Evolutionary conservation across 192 early-diverging fungal genomes (phyloP).

Genomic region (Coemansia sp.): DNA sequence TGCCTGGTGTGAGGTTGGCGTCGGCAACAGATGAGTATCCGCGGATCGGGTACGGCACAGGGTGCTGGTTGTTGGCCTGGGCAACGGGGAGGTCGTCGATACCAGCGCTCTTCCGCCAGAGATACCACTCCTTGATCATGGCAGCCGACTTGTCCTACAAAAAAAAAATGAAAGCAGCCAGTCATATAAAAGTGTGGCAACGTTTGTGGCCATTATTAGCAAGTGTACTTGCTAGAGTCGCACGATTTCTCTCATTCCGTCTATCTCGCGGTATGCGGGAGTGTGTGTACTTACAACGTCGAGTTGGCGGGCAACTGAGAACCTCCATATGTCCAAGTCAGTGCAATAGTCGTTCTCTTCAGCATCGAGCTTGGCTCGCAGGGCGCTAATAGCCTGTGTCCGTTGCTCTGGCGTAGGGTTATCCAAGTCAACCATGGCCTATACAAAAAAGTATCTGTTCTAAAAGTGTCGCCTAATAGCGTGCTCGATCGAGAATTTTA

Average conservation of each 20-base stretch:
- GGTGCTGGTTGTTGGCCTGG: conserved; percentile 57
- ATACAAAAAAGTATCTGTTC: not conserved
- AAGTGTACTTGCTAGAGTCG: no score
- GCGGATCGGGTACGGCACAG: conserved; percentile 67
- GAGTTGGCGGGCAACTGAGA: conserved; percentile 63
- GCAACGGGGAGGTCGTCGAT: conserved; percentile 66
- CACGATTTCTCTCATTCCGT: not conserved
- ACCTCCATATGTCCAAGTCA: conserved; percentile 59
- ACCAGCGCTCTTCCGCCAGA: conserved; percentile 63
- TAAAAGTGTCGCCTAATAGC: not conserved
- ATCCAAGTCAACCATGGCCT: conserved; percentile 44
- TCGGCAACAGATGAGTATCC: conserved; percentile 67
- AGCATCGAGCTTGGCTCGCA: conserved; percentile 33
- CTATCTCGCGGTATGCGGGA: not conserved
- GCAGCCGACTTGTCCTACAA: conserved; percentile 61
- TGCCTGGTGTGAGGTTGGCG: conserved; percentile 61
- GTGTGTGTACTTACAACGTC: conserved; percentile 59
- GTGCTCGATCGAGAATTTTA: not conserved
- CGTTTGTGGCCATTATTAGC: no score
- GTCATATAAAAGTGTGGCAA: not conserved
- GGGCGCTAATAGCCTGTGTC: conserved; percentile 28
- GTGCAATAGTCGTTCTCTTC: conserved; percentile 48
- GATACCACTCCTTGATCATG: conserved; percentile 61
- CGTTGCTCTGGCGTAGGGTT: conserved; percentile 45
- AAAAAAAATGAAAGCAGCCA: not conserved